Conservation (phyloP, 164 flowering plant species). For the Vitis rotundifolia region DNA sequence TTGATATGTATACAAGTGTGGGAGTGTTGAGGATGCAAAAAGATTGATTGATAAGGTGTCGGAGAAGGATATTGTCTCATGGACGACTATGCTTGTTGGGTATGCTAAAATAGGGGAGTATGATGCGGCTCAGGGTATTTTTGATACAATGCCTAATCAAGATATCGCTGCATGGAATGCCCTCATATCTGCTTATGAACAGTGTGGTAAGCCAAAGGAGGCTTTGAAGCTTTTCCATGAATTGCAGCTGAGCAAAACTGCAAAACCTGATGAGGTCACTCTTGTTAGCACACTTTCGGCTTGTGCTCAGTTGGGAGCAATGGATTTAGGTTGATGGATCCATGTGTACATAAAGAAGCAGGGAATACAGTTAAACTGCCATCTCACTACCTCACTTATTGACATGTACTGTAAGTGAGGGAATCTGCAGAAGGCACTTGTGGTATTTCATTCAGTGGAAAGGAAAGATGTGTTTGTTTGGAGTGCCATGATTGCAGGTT, state of each 20-base stretch:
- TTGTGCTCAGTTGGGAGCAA: slow-evolving; percentile 70
- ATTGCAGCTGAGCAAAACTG: slow-evolving; percentile 38
- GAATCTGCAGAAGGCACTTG: slow-evolving; percentile 64
- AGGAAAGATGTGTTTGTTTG: slow-evolving; percentile 67
- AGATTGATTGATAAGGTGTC: slow-evolving; percentile 48
- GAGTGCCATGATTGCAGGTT: slow-evolving; percentile 84
- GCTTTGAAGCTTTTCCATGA: slow-evolving; percentile 60
- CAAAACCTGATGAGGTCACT: slow-evolving; percentile 62
- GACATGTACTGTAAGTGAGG: slow-evolving; percentile 86
- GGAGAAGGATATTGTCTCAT: slow-evolving; percentile 54
- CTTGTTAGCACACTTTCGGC: slow-evolving; percentile 62
- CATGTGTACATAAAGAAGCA: slow-evolving; percentile 64
- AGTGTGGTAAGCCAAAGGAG: slow-evolving; percentile 62
- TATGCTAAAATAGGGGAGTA: slow-evolving; percentile 57
- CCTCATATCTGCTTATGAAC: slow-evolving; percentile 68
- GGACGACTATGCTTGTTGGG: slow-evolving; percentile 73
- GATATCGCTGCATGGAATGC: slow-evolving; percentile 80
- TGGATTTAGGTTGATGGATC: slow-evolving; percentile 66
- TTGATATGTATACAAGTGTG: slow-evolving; percentile 78
- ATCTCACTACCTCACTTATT: slow-evolving; percentile 62
- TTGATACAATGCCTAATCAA: slow-evolving; percentile 50
- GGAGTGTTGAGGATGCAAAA: slow-evolving; percentile 49
- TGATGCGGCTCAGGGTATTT: slow-evolving; percentile 41
- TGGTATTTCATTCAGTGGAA: slow-evolving; percentile 48
- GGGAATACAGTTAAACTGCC: slow-evolving; percentile 45